phyloP scores from a whole-genome alignment of 192 early-diverging fungal genomes.

The Phlyctochytrium planicorne region DNA sequence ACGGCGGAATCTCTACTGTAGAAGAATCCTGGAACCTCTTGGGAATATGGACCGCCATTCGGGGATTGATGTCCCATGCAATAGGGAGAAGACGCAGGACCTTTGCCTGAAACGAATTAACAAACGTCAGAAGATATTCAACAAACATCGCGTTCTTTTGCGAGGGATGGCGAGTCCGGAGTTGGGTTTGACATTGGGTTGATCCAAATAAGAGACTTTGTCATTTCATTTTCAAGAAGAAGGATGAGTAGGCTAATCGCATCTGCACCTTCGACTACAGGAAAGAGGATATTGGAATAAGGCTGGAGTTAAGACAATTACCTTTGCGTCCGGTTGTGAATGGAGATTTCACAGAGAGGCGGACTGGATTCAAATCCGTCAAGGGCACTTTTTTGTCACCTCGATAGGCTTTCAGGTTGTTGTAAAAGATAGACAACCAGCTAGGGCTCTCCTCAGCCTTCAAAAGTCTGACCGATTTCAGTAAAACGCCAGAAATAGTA shows the following conservation, averaged over 20 bases:
- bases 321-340: not conserved
- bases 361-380: not conserved
- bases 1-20: not conserved
- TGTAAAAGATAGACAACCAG: not conserved
- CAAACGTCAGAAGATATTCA: not conserved
- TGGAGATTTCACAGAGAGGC: not conserved
- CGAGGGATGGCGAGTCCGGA: not conserved
- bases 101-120: not conserved
- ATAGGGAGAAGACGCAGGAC: conserved; percentile 35
- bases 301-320: not conserved
- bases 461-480: not conserved
- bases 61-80: conserved; percentile 85
- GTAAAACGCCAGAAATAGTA: not conserved
- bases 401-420: not conserved
- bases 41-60: conserved; percentile 74
- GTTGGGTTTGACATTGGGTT: not conserved
- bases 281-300: no score
- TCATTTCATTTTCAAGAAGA: conserved; percentile 86
- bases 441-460: not conserved
- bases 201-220: conserved; percentile 76
- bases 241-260: conserved; percentile 70
- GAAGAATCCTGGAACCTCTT: conserved; percentile 56
- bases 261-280: conserved; percentile 28
- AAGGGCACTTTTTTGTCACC: not conserved
- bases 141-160: not conserved